These are phyloP conservation scores for Ustilago sp. DNA, from an alignment of 1,284 basidiomycete genomes.

Conservation along the genomic window DNA sequence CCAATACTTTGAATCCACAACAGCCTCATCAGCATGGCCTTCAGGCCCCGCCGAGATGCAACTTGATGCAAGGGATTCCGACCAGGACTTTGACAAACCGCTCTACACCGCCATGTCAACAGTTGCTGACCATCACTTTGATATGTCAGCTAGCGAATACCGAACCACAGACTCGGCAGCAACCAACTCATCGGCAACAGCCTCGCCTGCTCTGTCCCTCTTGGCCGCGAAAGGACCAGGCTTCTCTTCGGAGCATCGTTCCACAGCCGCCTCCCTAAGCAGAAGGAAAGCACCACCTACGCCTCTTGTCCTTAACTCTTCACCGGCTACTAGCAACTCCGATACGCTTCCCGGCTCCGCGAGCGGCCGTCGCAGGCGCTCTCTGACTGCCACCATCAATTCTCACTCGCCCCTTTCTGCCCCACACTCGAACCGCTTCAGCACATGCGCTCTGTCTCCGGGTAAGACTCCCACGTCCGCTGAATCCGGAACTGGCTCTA, in stretches of 20 bases:
- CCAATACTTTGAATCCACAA: slow-evolving; percentile 25
- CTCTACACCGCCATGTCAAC: slow-evolving; percentile 1
- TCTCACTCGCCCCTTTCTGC: slow-evolving; percentile 33
- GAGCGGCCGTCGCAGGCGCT: slow-evolving; percentile 22
- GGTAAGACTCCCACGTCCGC: slow-evolving; percentile 8
- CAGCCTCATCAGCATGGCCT: slow-evolving; percentile 4
- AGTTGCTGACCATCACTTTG: background rate
- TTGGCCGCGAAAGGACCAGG: slow-evolving; percentile 21
- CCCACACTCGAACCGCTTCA: slow-evolving; percentile 11
- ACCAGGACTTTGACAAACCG: background rate
- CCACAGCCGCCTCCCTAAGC: slow-evolving; percentile 22
- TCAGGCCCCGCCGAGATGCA: background rate
- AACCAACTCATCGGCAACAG: slow-evolving; percentile 10
- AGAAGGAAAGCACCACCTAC: slow-evolving; percentile 36
- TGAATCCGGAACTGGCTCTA: slow-evolving; percentile 4
- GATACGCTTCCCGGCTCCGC: slow-evolving; percentile 31
- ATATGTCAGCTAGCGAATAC: background rate
- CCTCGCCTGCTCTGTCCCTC: slow-evolving; percentile 6
- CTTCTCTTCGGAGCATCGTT: slow-evolving; percentile 28
- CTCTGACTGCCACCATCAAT: slow-evolving; percentile 24
- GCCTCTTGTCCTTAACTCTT: slow-evolving; percentile 37
- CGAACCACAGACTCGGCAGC: slow-evolving; percentile 1
- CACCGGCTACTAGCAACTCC: slow-evolving; percentile 29
- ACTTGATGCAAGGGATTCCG: background rate
- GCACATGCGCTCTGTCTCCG: background rate